Base-by-base conservation (phyloP, 768 basidiomycete species). In the Lentinula boryana region DNA sequence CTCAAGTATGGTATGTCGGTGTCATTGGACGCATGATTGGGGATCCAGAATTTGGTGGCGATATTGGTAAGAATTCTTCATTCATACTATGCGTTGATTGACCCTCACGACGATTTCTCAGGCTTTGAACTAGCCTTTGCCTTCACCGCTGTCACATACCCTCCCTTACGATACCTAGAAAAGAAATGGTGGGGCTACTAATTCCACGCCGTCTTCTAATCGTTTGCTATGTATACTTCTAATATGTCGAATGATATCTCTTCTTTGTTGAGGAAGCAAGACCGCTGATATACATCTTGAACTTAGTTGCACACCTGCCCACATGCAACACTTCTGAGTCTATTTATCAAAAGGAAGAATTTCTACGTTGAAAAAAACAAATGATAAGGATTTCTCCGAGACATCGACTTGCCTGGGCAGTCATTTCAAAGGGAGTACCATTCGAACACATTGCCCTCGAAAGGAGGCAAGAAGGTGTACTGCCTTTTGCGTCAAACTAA, bases 1-100 rank as follows among this genome's bases (percentile, higher is more conserved):
- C 68, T 0, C 67, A 69, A 59, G 53, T 62, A 52, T 74, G 72
- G 72, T 70, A 68, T 51, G 60, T 67, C 38, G 70, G 69, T 33
- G 58, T 62, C 3, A 61, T 67, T 40, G 69, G 64, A 13, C 36
- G 59, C 27, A 63, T 67, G 49, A 68, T 66, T 61, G 66, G 60
- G 15, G 41, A 51, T 18, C 58, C 63, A 49, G 41, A 46, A 57
- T 60, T 56, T 40, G 40, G 46, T 40, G 57, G 48, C 35, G 57
- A 58, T 58, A 58, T 58, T 13, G 57, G 43, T 48, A 16, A 49
- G 32, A 21, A 38, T 55, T 38, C n/a, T 56, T 21, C 13, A n/a
- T 16, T 23, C 18, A 7, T 15, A n/a, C 21, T 27, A 18, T 52
- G 5, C 15, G 16, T 38, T 53, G 5, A n/a, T 13, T 16, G 18